Evolutionary conservation across 768 basidiomycete genomes (phyloP), one percentile per base, ranked within the genome.

Genomic region (Mycena sanguinolenta): DNA sequence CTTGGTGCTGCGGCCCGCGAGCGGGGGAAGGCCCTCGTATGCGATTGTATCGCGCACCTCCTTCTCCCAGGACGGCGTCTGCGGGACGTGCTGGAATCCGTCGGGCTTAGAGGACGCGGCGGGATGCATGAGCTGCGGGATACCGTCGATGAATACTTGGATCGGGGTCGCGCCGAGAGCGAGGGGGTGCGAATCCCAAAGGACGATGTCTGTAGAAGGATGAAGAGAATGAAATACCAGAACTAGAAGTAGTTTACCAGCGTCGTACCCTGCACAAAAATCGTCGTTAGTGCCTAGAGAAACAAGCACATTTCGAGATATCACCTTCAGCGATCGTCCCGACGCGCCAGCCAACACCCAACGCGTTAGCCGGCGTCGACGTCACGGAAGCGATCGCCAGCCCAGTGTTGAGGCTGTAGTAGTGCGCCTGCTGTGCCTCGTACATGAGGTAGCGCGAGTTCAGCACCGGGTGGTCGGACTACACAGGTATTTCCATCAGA

Each of bases 111-210:
- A 61, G 2, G 82, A 60, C 1, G 78, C 42, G 80, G 68, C 0
- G 89, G 82, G 23, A 3, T 76, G 28, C 6, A 75, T 60, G 21
- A 84, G 76, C 77, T 96, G 95, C 0, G 89, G 77, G 65, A 96
- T 92, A 14, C 95, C 95, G 73, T 97, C 95, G 63, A 96, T 91
- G 78, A 87, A 95, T 0, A 95, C 94, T 75, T 96, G 94, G 4
- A 82, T 79, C 0, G 95, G 95, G 1, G 94, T 95, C 0, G 95
- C 91, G 25, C 94, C 95, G 4, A 96, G 83, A 0, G 87, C 76
- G 28, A 97, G 84, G 0, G 95, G 95, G 78, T 95, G 94, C 5
- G 88, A 88, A 67, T 93, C 91, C 92, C 92, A 93, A 17, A 89
- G 76, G 38, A 86, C 87, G 36, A 88, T 70, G 71, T 89, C 88